Evolutionary conservation across 306 rosid species (phyloP).

Genomic region (Cercis canadensis): DNA sequence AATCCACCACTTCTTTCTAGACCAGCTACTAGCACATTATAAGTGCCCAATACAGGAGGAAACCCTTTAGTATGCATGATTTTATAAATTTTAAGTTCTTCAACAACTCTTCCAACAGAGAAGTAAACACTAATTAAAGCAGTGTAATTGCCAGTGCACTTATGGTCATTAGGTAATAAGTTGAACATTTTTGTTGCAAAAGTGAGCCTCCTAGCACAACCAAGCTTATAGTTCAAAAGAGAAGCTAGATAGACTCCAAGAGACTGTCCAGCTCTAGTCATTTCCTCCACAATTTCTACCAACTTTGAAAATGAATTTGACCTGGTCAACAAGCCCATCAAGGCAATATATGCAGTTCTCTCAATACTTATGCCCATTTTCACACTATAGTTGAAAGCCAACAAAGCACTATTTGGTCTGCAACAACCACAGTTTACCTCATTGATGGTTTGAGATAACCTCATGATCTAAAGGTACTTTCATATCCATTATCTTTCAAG

Average conservation of each 20-base stretch:
- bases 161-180: slow-evolving; percentile 65
- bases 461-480: slow-evolving; percentile 50
- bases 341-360: slow-evolving; percentile 61
- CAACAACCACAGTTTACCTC: slow-evolving; percentile 52
- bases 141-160: slow-evolving; percentile 76
- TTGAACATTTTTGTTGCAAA: slow-evolving; percentile 63
- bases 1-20: slow-evolving; percentile 60
- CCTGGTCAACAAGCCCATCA: slow-evolving; percentile 69
- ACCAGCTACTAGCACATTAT: slow-evolving; percentile 61
- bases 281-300: slow-evolving; percentile 56
- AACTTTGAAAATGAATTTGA: slow-evolving; percentile 53
- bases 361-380: slow-evolving; percentile 52
- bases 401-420: slow-evolving; percentile 67
- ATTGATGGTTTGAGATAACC: slow-evolving; percentile 60
- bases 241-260: slow-evolving; percentile 70
- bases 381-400: slow-evolving; percentile 65
- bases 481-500: slow-evolving; percentile 55
- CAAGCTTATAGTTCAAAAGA: slow-evolving; percentile 60
- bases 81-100: slow-evolving; percentile 62
- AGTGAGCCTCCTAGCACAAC: slow-evolving; percentile 61
- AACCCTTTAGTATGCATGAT: slow-evolving; percentile 59
- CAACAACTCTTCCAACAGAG: slow-evolving; percentile 61
- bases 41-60: slow-evolving; percentile 68
- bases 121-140: slow-evolving; percentile 72
- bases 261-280: slow-evolving; percentile 67